Base-by-base conservation (phyloP, 768 basidiomycete species). In the Glaciozyma antarctica region DNA sequence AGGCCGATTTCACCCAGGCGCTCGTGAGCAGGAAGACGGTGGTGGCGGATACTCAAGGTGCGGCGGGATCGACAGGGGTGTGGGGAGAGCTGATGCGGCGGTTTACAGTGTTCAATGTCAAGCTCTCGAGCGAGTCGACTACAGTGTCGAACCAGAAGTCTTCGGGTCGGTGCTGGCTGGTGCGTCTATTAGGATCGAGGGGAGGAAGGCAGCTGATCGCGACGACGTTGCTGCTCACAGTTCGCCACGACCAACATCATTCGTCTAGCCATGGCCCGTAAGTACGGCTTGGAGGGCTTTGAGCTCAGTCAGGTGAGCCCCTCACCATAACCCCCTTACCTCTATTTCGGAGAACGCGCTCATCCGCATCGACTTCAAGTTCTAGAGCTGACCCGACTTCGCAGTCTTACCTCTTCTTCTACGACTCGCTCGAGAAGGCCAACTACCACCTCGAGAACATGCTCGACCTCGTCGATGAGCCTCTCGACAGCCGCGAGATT, bases 371-470 rank as follows among this genome's bases (percentile, higher is more conserved):
- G n/a, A 15, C 19, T 48, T 19, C n/a, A 6, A 47, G 45, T 47
- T 19, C 24, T 6, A n/a, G 24, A 52, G 26, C 26, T 26, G 26
- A 17, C 52, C n/a, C 9, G 21, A 8, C 9, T 56, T 24, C 22
- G 15, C 26, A 44, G 41, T 44, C 78, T 2, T 94, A 94, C 77
- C 81, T 93, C 34, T 93, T 92, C 81, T 91, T 95, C 81, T 95
- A 86, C 81, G 92, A 97, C 78, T 59, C 59, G 41, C 62, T 70
- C 22, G 19, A 24, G 24, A 66, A 79, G 78, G 80, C 85, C 49
- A 93, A 93, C 77, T 91, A 89, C 78, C 94, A 87, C 77, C 85
- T 97, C 21, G 93, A 97, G 77, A 81, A 87, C 45, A 82, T 86
- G 51, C 87, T 97, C 70, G 80, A 93, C 76, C 81, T 86, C 61